Base-by-base conservation (phyloP, 345 rosid species). In the Syzygium aqueum region DNA sequence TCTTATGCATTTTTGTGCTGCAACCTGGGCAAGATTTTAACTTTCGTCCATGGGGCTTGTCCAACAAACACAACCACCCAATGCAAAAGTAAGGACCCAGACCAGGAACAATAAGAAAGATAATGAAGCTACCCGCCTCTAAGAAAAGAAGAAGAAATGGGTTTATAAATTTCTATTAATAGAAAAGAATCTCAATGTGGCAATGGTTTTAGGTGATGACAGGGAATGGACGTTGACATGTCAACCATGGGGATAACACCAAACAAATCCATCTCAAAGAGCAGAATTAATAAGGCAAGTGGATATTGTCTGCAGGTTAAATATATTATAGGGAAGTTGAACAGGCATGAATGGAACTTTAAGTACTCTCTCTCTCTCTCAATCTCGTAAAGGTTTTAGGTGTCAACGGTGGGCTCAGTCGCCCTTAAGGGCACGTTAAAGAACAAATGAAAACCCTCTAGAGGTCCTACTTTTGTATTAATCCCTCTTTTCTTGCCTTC, bases 151-250 rank as follows among this genome's bases (percentile, higher is more conserved):
- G 78, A 30, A 73, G 46, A 73, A 63, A 49, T 3, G 51, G 54
- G 40, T 65, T 59, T n/a, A 83, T 25, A 56, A 86, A 87, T 57
- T 93, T 86, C 94, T 73, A 91, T 84, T 88, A 92, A 90, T 86
- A 93, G 96, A 92, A 96, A 91, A 89, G 96, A 94, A 95, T 95
- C 92, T 94, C 87, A 93, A 92, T 93, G 93, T 90, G 94, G 98
- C 97, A 37, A 93, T 94, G 91, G 93, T 93, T 95, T 91, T 96
- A 95, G 98, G 99, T 96, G 96, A 94, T 95, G 99, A 95, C 93
- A 95, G 89, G 95, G 94, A 94, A 89, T 87, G 91, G 99, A 96
- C 93, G 99, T 90, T 94, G 98, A 97, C 98, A 96, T 89, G 92
- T 94, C 98, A 97, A 97, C 99, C 91, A 95, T 89, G 89, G 91